Percentiles rank a stretch among this genome's conserved stretches.
phyloP scores from a whole-genome alignment of 1,284 basidiomycete species.

The Cryptococcus sp. region DNA sequence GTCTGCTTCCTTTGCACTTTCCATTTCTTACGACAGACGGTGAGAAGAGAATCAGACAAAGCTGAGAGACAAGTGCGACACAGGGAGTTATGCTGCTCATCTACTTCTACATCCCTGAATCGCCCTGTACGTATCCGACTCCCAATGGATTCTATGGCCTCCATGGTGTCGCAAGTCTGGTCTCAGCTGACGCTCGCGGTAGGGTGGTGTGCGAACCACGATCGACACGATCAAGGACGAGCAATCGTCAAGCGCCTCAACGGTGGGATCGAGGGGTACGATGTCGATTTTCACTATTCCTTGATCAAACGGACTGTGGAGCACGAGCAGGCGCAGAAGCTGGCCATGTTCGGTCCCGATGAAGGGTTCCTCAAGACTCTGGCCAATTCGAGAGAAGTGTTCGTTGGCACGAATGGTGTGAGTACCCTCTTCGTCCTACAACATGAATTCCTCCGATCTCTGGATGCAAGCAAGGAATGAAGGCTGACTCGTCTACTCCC shows the following conservation, averaged over 20 bases:
- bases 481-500: no score
- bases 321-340: slow-evolving; percentile 17
- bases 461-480: no score
- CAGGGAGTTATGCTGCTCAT: slow-evolving; percentile 21
- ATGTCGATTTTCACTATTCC: slow-evolving; percentile 35
- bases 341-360: background rate
- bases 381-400: slow-evolving; percentile 10
- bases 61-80: background rate
- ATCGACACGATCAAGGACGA: slow-evolving; percentile 5
- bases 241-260: slow-evolving; percentile 19
- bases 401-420: slow-evolving; percentile 21
- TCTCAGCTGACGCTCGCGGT: background rate
- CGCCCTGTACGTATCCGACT: slow-evolving; percentile 16
- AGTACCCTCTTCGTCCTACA: no score
- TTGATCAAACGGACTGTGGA: slow-evolving; percentile 27
- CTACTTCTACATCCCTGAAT: slow-evolving; percentile 26
- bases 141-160: background rate
- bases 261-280: slow-evolving; percentile 31
- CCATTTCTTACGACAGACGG: no score
- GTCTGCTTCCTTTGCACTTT: background rate
- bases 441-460: no score
- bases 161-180: background rate
- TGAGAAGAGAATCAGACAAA: no score
- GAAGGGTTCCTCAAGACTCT: slow-evolving; percentile 3
- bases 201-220: slow-evolving; percentile 19